phyloP scores from a whole-genome alignment of 1,284 basidiomycete species.

The Uromyces viciae-fabae region DNA sequence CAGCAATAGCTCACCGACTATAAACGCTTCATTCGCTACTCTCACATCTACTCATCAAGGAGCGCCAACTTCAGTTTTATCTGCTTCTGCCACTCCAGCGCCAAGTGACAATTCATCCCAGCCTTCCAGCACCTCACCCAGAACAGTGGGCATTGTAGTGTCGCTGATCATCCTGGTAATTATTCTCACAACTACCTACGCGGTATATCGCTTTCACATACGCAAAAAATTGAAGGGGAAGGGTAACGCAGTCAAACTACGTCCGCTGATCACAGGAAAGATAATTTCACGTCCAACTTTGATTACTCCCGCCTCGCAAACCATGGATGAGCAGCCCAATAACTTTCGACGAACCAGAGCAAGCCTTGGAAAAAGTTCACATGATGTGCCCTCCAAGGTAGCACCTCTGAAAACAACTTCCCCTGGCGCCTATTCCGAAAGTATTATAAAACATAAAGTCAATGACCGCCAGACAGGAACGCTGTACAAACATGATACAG shows the following conservation, averaged over 20 bases:
- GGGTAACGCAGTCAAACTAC: background rate
- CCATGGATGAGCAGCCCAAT: background rate
- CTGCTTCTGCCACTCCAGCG: background rate
- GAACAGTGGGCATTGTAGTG: constrained; percentile 14
- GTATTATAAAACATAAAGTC: background rate
- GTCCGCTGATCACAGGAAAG: constrained; percentile 10
- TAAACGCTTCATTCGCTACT: background rate
- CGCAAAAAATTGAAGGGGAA: background rate
- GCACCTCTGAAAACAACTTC: background rate
- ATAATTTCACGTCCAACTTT: constrained; percentile 20
- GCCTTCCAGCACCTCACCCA: background rate
- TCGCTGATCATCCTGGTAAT: background rate
- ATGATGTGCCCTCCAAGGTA: background rate
- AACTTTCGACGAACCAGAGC: constrained; percentile 8
- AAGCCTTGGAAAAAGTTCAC: background rate
- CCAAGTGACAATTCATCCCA: background rate
- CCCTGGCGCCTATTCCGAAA: background rate
- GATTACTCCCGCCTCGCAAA: background rate
- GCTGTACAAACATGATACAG: constrained; percentile 13
- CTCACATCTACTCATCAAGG: background rate
- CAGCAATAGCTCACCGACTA: background rate
- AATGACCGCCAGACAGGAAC: background rate
- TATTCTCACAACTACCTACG: background rate
- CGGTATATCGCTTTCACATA: constrained; percentile 19
- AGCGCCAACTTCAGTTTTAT: background rate